Conservation (phyloP, 192 early-diverging fungal genomes). For the Gryganskiella cystojenkinii region DNA sequence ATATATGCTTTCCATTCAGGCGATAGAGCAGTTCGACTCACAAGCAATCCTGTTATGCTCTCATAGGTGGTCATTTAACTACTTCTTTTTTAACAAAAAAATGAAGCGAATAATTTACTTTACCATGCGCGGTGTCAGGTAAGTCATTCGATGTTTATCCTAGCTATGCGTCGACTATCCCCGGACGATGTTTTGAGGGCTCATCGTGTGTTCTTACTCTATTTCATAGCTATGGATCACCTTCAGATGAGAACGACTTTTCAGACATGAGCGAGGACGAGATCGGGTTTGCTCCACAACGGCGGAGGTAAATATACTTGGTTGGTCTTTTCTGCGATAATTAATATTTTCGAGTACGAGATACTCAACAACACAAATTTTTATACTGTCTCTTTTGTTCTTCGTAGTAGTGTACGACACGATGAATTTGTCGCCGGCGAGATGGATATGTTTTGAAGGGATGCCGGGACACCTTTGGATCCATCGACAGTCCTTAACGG, state of each 20-base stretch:
- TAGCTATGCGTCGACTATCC: not conserved
- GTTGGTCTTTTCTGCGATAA: not conserved
- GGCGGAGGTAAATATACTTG: not conserved
- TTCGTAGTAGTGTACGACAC: conserved; percentile 26
- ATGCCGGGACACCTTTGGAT: not conserved
- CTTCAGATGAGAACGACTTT: conserved; percentile 43
- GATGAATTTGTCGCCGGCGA: conserved; percentile 47
- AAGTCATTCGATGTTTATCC: conserved; percentile 23
- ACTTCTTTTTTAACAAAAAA: conserved; percentile 95
- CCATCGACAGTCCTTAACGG: too few species aligned
- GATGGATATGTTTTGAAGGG: conserved; percentile 47
- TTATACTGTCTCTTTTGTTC: not conserved
- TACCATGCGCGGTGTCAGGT: conserved; percentile 91
- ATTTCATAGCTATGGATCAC: conserved; percentile 35
- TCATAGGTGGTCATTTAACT: conserved; percentile 97
- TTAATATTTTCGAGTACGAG: too few species aligned
- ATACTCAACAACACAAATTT: not conserved
- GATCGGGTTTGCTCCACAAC: conserved; percentile 24
- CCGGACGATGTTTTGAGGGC: not conserved
- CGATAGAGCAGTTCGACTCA: too few species aligned
- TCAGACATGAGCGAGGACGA: conserved; percentile 50
- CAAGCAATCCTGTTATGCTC: not conserved
- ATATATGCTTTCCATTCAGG: not conserved
- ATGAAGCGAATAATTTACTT: conserved; percentile 95
- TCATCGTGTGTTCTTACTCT: not conserved